These are phyloP conservation scores for Candida golubevii DNA, from an alignment of 805 yeast genomes.

Conservation along the genomic window DNA sequence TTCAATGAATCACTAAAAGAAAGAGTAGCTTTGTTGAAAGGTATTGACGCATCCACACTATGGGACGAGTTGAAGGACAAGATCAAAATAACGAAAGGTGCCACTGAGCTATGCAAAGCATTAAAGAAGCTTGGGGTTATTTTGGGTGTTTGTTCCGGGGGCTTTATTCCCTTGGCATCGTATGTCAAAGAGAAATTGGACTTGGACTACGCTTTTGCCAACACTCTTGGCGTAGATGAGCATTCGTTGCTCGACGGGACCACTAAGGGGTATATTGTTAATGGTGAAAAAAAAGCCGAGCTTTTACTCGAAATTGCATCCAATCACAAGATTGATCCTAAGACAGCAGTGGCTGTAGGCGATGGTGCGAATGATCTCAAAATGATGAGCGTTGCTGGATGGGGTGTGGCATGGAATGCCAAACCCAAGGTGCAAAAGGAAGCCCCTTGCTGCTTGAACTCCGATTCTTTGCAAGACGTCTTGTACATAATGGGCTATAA, in stretches of 20 bases:
- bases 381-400: conserved; percentile 91
- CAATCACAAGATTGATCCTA: conserved; percentile 48
- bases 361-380: conserved; percentile 95
- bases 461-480: conserved; percentile 67
- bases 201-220: conserved; percentile 88
- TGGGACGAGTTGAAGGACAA: conserved; percentile 76
- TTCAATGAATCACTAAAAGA: conserved; percentile 74
- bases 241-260: conserved; percentile 65
- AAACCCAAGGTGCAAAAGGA: conserved; percentile 82
- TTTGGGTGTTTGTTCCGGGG: conserved; percentile 90
- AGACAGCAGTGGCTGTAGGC: conserved; percentile 76
- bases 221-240: conserved; percentile 45
- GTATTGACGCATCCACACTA: conserved; percentile 65
- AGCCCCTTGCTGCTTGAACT: conserved; percentile 82
- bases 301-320: conserved; percentile 59
- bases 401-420: conserved; percentile 96
- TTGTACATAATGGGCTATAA: conserved; percentile 76
- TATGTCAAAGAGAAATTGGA: conserved; percentile 63
- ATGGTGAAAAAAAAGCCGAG: conserved; percentile 78
- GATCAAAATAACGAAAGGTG: conserved; percentile 81
- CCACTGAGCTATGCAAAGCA: conserved; percentile 59
- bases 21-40: conserved; percentile 77
- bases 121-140: conserved; percentile 60
- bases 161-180: conserved; percentile 84
- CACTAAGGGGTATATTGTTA: conserved; percentile 77